These are phyloP conservation scores for Didymella segeticola DNA, from an alignment of 2,329 filamentous ascomycete species.

Conservation along the genomic window DNA sequence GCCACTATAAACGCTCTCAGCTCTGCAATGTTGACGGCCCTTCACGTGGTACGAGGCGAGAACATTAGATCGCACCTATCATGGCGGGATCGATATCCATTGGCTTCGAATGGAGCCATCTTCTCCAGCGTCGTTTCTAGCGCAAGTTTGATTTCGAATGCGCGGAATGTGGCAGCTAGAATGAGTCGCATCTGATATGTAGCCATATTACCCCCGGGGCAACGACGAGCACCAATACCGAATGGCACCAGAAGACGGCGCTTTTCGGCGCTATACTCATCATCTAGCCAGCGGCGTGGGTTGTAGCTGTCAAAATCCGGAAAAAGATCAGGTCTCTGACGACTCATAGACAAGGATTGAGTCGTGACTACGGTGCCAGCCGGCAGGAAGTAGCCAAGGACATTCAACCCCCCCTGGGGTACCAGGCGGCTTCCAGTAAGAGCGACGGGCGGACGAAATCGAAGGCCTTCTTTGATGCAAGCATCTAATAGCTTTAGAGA, in stretches of 20 bases:
- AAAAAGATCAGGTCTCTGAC: conserved; percentile 29
- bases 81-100: conserved; percentile 26
- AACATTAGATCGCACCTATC: conserved; percentile 29
- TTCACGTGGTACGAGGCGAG: conserved; percentile 8
- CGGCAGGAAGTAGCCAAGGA: conserved; percentile 24
- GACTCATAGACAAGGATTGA: conserved; percentile 28
- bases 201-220: conserved; percentile 31
- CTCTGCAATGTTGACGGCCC: too few species aligned
- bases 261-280: conserved; percentile 22
- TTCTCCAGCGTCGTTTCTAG: conserved; percentile 27
- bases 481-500: conserved; percentile 25
- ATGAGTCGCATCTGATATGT: conserved; percentile 31
- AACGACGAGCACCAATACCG: conserved; percentile 26
- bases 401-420: conserved; percentile 21
- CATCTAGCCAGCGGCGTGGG: conserved; percentile 24
- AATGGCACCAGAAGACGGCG: conserved; percentile 25
- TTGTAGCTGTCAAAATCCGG: conserved; percentile 28
- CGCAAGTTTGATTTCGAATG: conserved; percentile 23
- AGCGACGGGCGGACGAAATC: conserved; percentile 28
- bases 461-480: conserved; percentile 31
- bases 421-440: conserved; percentile 28
- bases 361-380: conserved; percentile 26
- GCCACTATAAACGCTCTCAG: too few species aligned
- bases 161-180: conserved; percentile 23
- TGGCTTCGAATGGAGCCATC: conserved; percentile 31